Percentiles rank a stretch among this genome's conserved stretches.
These are phyloP conservation scores for Blastobotrys terrestris DNA, from an alignment of 805 yeast genomes.

Conservation along the genomic window DNA sequence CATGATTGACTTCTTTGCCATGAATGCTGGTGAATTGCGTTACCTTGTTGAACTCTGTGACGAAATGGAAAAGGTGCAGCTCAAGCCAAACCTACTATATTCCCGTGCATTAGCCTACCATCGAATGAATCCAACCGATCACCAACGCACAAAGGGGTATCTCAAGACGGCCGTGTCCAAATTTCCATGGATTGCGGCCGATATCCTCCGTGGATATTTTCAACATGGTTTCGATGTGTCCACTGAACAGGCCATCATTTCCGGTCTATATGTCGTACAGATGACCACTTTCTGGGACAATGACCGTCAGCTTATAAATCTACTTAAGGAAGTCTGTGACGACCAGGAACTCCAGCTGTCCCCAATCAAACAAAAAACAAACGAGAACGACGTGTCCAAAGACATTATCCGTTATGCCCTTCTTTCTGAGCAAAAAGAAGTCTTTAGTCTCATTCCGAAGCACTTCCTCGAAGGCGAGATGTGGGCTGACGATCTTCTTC, in stretches of 20 bases:
- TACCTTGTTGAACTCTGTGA: slow-evolving; percentile 55
- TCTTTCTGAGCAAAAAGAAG: slow-evolving; percentile 21
- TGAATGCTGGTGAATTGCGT: slow-evolving; percentile 56
- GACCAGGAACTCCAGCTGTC: neutral
- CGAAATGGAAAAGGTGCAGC: slow-evolving; percentile 34
- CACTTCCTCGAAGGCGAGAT: slow-evolving; percentile 15
- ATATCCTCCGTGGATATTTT: slow-evolving; percentile 42
- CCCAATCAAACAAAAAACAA: slow-evolving; percentile 3
- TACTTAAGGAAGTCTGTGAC: slow-evolving; percentile 10
- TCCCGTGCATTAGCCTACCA: slow-evolving; percentile 61
- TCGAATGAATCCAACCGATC: slow-evolving; percentile 28
- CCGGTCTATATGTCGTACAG: slow-evolving; percentile 19
- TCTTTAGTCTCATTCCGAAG: slow-evolving; percentile 17
- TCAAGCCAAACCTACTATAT: slow-evolving; percentile 58
- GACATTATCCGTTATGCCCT: slow-evolving; percentile 23
- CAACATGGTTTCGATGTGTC: slow-evolving; percentile 13
- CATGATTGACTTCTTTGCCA: slow-evolving; percentile 73
- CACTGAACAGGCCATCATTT: slow-evolving; percentile 16
- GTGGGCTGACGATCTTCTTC: slow-evolving; percentile 23
- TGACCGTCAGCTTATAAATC: slow-evolving; percentile 9
- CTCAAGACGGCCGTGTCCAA: slow-evolving; percentile 45
- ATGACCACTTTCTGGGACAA: slow-evolving; percentile 20
- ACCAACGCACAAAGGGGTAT: slow-evolving; percentile 39
- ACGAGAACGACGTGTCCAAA: slow-evolving; percentile 11
- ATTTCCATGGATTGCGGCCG: slow-evolving; percentile 54